Percentiles rank a stretch among this genome's conserved stretches.
Conservation (phyloP, 257 asterid genomes). For the Solanum pennellii region DNA sequence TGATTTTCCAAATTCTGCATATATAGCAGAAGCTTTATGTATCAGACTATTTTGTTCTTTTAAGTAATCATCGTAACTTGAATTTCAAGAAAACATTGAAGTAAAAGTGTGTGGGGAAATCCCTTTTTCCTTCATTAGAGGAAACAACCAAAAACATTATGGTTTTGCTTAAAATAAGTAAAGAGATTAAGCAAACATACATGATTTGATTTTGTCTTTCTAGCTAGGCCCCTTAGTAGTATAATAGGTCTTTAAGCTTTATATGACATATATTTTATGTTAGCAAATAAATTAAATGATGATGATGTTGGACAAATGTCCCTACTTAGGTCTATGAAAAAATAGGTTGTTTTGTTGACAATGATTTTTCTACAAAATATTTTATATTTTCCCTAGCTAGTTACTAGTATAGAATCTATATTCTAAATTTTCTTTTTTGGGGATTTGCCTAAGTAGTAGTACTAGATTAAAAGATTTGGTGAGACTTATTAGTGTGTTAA, state of each 20-base stretch:
- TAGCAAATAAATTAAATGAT: conserved; percentile 26
- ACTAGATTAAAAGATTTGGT: background rate
- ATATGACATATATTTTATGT: conserved; percentile 15
- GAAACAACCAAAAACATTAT: background rate
- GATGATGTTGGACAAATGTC: conserved; percentile 8
- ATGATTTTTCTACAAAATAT: background rate
- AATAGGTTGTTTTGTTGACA: background rate
- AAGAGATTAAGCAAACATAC: background rate
- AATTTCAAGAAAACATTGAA: background rate
- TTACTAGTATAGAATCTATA: background rate
- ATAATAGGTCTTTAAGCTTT: background rate
- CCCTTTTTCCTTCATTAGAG: background rate
- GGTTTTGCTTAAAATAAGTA: background rate
- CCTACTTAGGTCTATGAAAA: background rate
- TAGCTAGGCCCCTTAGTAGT: conserved; percentile 2
- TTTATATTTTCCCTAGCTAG: background rate
- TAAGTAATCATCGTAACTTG: background rate
- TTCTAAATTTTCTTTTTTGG: background rate
- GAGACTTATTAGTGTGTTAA: background rate
- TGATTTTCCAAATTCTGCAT: accelerated
- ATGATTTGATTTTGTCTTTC: conserved; percentile 12
- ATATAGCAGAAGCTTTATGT: accelerated
- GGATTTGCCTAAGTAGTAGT: background rate
- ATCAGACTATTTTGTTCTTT: background rate
- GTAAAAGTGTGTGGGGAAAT: background rate